phyloP scores from a whole-genome alignment of 805 yeast species.

The Candida orba region DNA sequence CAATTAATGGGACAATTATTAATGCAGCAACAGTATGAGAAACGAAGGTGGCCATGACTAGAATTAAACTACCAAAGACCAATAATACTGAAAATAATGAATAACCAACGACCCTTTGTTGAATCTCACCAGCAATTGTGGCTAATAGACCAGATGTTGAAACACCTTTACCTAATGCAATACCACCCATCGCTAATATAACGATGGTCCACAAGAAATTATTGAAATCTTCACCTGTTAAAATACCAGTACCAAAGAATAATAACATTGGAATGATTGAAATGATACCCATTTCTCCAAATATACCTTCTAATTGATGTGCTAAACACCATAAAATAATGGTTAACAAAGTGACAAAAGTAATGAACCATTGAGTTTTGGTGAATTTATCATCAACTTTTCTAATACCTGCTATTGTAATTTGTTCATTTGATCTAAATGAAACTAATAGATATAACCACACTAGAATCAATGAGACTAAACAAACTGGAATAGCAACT shows the following conservation, averaged over 20 bases:
- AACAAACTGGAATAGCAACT: slow-evolving; percentile 74
- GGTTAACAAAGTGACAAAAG: slow-evolving; percentile 59
- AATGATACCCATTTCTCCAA: slow-evolving; percentile 97
- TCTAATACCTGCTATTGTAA: slow-evolving; percentile 41
- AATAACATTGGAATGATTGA: slow-evolving; percentile 85
- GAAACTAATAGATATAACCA: slow-evolving; percentile 69
- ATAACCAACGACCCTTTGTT: slow-evolving; percentile 54
- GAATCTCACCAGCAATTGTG: slow-evolving; percentile 69
- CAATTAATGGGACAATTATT: slow-evolving; percentile 83
- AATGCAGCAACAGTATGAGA: slow-evolving; percentile 97
- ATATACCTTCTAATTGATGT: slow-evolving; percentile 56
- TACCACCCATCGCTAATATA: slow-evolving; percentile 95
- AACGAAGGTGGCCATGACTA: slow-evolving; percentile 87
- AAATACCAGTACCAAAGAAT: slow-evolving; percentile 86
- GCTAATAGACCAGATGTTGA: slow-evolving; percentile 81
- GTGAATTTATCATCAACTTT: slow-evolving; percentile 61
- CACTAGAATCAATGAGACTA: slow-evolving; percentile 52
- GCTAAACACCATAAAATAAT: slow-evolving; percentile 88
- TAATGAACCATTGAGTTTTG: slow-evolving; percentile 66
- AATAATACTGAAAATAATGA: slow-evolving; percentile 67
- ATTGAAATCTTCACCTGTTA: slow-evolving; percentile 87
- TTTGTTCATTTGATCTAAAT: slow-evolving; percentile 46
- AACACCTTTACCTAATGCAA: slow-evolving; percentile 92
- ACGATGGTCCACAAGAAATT: slow-evolving; percentile 97
- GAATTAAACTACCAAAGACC: slow-evolving; percentile 74